Percentiles rank a stretch among this genome's conserved stretches.
Evolutionary conservation across 257 asterid genomes (phyloP).

Genomic region (Paraleonurus japonicus): DNA sequence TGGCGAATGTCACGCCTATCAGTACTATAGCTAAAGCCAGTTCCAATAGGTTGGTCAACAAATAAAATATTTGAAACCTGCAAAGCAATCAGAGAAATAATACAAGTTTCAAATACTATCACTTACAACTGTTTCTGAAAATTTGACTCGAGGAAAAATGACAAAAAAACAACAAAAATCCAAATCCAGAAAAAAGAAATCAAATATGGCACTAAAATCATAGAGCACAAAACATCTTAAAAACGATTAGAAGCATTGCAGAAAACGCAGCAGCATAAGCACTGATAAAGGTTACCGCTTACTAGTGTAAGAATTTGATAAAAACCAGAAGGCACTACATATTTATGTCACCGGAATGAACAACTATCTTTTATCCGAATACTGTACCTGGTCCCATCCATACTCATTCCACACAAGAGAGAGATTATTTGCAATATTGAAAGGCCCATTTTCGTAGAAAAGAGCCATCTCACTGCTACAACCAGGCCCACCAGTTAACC

Average conservation of each 20-base stretch:
- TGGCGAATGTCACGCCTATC: slow-evolving; percentile 87
- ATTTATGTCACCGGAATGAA: neutral
- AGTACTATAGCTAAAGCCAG: slow-evolving; percentile 93
- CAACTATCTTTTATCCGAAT: slow-evolving; percentile 3
- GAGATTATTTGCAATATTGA: slow-evolving; percentile 58
- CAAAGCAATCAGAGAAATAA: slow-evolving; percentile 31
- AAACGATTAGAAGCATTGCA: neutral
- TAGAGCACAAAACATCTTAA: slow-evolving; percentile 1
- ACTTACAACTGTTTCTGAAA: neutral
- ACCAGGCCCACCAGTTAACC: slow-evolving; percentile 99
- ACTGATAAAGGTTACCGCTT: neutral
- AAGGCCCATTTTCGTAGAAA: slow-evolving; percentile 96
- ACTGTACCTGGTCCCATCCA: slow-evolving; percentile 67
- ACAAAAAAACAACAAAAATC: neutral
- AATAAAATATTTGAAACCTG: slow-evolving; percentile 88
- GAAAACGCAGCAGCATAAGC: neutral
- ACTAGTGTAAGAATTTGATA: neutral
- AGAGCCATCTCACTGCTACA: slow-evolving; percentile 98
- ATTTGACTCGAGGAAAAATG: neutral
- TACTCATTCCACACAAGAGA: slow-evolving; percentile 79
- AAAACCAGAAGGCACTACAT: neutral
- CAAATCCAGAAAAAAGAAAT: slow-evolving; percentile 2
- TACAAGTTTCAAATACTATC: slow-evolving; percentile 7
- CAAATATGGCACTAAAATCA: slow-evolving; percentile 5
- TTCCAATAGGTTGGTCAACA: slow-evolving; percentile 97